These are phyloP conservation scores for Corrigiola litoralis DNA, from an alignment of 179 eudicot species.

Conservation along the genomic window DNA sequence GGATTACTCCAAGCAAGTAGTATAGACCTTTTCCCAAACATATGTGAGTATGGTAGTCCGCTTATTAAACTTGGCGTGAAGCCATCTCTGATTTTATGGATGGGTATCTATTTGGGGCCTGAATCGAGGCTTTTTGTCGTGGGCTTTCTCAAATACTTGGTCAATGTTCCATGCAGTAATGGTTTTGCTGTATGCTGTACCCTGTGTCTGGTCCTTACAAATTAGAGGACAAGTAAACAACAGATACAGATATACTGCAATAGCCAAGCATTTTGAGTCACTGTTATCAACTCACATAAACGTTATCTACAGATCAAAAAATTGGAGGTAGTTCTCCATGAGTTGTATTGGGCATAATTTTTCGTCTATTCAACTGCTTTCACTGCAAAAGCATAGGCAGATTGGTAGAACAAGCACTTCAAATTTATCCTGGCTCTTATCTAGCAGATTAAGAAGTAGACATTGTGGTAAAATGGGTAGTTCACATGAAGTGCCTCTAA, in stretches of 20 bases:
- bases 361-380: slow-evolving; percentile 1
- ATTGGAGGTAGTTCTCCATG: slow-evolving; percentile 5
- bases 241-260: not conserved
- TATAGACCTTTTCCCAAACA: no score
- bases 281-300: not conserved
- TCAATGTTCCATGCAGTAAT: no score
- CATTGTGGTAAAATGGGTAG: not conserved
- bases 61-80: no score
- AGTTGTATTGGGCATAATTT: slow-evolving; percentile 14
- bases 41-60: no score
- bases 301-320: slow-evolving; percentile 6
- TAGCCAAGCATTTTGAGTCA: not conserved
- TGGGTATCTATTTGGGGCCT: no score
- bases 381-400: not conserved
- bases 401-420: not conserved
- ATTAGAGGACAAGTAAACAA: not conserved
- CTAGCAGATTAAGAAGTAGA: not conserved
- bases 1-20: no score
- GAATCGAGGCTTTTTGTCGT: no score
- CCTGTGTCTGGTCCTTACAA: no score
- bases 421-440: slow-evolving; percentile 1
- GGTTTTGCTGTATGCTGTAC: no score
- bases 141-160: no score
- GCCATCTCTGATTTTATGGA: no score
- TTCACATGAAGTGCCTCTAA: slow-evolving; percentile 3